phyloP scores from a whole-genome alignment of 176 grass and related monocot species.

The Lolium rigidum region DNA sequence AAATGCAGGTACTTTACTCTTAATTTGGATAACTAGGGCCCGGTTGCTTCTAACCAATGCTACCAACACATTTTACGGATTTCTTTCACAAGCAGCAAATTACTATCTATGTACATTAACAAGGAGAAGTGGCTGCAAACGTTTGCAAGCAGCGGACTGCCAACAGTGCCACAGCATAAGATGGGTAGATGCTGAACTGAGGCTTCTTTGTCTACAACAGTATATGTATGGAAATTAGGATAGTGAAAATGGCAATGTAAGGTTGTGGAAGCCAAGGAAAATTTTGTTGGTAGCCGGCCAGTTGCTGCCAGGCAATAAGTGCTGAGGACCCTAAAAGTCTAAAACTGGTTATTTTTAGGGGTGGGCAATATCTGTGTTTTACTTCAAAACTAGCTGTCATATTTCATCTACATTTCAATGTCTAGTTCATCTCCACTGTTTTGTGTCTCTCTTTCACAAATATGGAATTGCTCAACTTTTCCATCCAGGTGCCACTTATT shows the following conservation, averaged over 20 bases:
- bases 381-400: neutral
- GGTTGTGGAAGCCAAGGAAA: neutral
- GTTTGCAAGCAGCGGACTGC: neutral
- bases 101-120: neutral
- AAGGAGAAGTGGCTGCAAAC: neutral
- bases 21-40: neutral
- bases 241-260: neutral
- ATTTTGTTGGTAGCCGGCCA: neutral
- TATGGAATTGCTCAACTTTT: neutral
- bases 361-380: neutral
- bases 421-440: neutral
- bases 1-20: neutral
- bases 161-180: neutral
- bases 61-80: neutral
- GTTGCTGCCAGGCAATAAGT: neutral
- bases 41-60: neutral
- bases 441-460: neutral
- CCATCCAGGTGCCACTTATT: neutral
- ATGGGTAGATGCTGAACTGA: constrained; percentile 7
- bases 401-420: neutral
- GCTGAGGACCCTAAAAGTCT: neutral
- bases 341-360: neutral
- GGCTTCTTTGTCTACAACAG: neutral
- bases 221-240: neutral
- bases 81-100: constrained; percentile 19